Evolutionary conservation across 331 rosid species (phyloP).

Genomic region (Cydonia oblonga): DNA sequence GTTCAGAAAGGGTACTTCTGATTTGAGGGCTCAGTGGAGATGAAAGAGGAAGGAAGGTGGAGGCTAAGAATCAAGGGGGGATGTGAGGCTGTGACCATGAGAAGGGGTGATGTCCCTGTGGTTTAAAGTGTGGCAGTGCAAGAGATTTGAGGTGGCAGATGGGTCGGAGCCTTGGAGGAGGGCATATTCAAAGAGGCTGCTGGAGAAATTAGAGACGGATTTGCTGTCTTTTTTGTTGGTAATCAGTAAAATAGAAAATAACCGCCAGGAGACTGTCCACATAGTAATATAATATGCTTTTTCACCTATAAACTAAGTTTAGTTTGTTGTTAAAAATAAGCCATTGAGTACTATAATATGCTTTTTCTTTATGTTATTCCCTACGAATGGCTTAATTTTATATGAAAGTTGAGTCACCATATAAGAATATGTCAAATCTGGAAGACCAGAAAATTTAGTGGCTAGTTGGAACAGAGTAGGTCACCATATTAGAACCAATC

Average conservation of each 20-base stretch:
- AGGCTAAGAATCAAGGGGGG: neutral
- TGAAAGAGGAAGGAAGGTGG: neutral
- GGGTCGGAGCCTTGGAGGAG: neutral
- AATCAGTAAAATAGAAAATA: neutral
- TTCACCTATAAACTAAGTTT: neutral
- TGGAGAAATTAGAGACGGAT: neutral
- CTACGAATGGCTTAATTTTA: neutral
- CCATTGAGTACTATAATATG: neutral
- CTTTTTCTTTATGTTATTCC: neutral
- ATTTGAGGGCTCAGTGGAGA: neutral
- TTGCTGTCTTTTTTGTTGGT: neutral
- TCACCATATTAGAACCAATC: too few relatives aligned
- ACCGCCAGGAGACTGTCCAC: neutral
- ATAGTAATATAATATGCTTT: neutral
- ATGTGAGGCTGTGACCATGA: neutral
- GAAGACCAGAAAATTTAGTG: neutral
- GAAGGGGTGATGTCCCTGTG: neutral
- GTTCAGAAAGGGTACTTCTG: neutral
- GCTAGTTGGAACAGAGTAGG: neutral
- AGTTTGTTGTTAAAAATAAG: neutral
- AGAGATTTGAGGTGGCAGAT: neutral
- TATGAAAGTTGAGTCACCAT: neutral
- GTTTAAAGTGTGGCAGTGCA: neutral
- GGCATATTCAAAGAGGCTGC: neutral
- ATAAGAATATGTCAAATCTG: neutral